These are phyloP conservation scores for Escovopsis sp. DNA, from an alignment of 2,329 filamentous ascomycete genomes.

Conservation along the genomic window DNA sequence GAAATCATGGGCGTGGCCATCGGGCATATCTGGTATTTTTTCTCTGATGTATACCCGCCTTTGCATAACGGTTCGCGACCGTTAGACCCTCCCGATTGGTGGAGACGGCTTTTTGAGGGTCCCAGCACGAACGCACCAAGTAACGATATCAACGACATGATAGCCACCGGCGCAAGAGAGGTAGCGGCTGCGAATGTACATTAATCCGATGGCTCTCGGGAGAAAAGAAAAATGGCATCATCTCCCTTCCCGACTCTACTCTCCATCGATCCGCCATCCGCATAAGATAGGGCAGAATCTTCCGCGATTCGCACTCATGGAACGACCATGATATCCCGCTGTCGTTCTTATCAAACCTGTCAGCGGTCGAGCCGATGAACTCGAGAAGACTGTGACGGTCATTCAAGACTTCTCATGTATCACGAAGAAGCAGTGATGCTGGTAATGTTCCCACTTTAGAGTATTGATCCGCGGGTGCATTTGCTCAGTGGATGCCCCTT, in stretches of 20 bases:
- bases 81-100: conserved; percentile 80
- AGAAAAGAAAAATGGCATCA: not conserved
- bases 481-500: too few species aligned
- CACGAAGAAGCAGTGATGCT: too few species aligned
- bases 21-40: conserved; percentile 96
- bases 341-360: too few species aligned
- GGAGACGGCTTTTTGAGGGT: conserved; percentile 71
- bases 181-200: conserved; percentile 4
- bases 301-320: too few species aligned
- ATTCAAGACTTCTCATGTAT: too few species aligned
- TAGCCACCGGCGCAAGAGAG: conserved; percentile 35
- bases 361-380: too few species aligned
- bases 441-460: too few species aligned
- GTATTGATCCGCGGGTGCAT: too few species aligned
- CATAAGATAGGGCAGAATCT: too few species aligned
- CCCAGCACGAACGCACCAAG: conserved; percentile 31
- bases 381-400: too few species aligned
- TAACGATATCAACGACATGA: conserved; percentile 45
- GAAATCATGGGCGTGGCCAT: conserved; percentile 92
- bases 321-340: too few species aligned
- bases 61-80: conserved; percentile 74
- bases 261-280: not conserved
- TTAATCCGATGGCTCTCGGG: not conserved
- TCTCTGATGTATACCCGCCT: conserved; percentile 89
- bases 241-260: not conserved